These are phyloP conservation scores for Suillus subalutaceus DNA, from an alignment of 768 basidiomycete species.

Conservation along the genomic window DNA sequence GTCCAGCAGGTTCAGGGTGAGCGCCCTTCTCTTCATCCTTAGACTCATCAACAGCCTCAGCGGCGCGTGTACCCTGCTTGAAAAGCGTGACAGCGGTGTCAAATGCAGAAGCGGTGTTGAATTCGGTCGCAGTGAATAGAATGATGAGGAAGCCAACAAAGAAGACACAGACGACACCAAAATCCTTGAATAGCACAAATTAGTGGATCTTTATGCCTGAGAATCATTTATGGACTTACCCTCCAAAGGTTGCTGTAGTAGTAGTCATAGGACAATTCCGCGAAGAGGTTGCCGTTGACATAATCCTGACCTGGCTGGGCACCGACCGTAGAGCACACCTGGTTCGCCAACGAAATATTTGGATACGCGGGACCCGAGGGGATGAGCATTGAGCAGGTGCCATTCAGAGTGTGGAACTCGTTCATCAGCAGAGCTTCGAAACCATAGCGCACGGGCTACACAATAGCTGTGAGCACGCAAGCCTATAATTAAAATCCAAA, in stretches of 20 bases:
- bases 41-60: constrained; percentile 24
- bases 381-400: constrained; percentile 58
- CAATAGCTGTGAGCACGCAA: neutral
- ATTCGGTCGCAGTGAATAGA: constrained; percentile 64
- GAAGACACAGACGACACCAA: constrained; percentile 72
- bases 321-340: constrained; percentile 77
- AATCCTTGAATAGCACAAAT: constrained; percentile 43
- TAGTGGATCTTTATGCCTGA: neutral
- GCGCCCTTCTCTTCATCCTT: constrained; percentile 20
- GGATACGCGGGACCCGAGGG: constrained; percentile 68
- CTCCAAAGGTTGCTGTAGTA: constrained; percentile 51
- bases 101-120: constrained; percentile 40
- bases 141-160: constrained; percentile 55
- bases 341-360: constrained; percentile 58
- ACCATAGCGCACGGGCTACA: constrained; percentile 2
- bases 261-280: constrained; percentile 47
- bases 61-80: constrained; percentile 53
- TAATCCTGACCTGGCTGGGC: constrained; percentile 55
- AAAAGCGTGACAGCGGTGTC: constrained; percentile 58
- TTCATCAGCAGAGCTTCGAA: constrained; percentile 82
- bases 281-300: constrained; percentile 66
- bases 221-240: constrained; percentile 23
- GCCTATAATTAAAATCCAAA: neutral
- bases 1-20: neutral
- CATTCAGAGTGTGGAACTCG: constrained; percentile 78